Base-by-base conservation (phyloP, 345 rosid species). In the Eucalyptus decipiens region DNA sequence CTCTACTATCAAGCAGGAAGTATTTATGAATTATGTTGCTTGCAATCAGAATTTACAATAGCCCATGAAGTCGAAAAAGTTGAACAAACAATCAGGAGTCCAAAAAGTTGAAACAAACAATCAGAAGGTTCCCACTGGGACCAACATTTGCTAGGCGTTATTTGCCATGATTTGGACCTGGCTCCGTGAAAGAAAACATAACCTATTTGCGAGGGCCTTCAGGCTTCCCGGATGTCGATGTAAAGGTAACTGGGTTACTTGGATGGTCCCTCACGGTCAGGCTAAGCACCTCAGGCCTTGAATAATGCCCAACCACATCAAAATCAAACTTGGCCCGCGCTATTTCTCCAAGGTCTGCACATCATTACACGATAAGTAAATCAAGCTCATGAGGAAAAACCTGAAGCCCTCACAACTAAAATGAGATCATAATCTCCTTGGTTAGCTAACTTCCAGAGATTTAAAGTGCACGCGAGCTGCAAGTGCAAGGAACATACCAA, bases 211-310 rank as follows among this genome's bases (percentile, higher is more conserved):
- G 49, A 48, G 49, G 14, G 49, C 49, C 49, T 48, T 48, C 49
- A 48, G 54, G 58, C 51, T 86, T 85, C 40, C 87, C 60, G 4
- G 93, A 87, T 49, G 91, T 91, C 23, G 97, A 92, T 40, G 93
- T 90, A 90, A 95, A 97, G 88, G 92, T 93, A 87, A 96, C 99
- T 3, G 99, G 93, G 76, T 88, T 92, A 81, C 95, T 90, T 54
- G 97, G 98, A 90, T 96, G 94, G 91, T 96, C 99, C 89, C 90
- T 96, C 91, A 97, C 98, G n/a, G 92, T 94, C 92, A 97, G 93
- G 93, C 97, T 97, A 88, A 97, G 94, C 87, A 97, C 97, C 92
- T 97, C 99, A 37, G 99, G 98, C 89, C 99, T 97, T 51, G 99
- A 90, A 92, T 96, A 97, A 89, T 95, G 99, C 62, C 99, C 98